Conservation (phyloP, 2,329 filamentous ascomycete species). For the Phialocephala subalpina region DNA sequence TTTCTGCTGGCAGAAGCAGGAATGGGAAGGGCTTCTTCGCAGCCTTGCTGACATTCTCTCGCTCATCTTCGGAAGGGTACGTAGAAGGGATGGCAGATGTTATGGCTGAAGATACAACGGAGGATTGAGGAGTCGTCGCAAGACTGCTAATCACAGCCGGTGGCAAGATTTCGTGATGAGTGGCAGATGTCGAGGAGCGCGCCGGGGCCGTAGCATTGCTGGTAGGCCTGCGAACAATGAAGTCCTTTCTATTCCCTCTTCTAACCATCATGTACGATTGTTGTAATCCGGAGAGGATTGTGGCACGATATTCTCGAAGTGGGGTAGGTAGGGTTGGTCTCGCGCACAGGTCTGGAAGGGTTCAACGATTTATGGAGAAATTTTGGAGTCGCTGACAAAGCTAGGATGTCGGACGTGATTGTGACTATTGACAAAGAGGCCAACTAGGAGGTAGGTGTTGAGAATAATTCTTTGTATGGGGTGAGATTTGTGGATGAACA, state of each 20-base stretch:
- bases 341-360: neutral
- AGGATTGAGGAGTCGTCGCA: conserved; percentile 22
- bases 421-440: conserved; percentile 26
- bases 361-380: conserved; percentile 7
- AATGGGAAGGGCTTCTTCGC: conserved; percentile 63
- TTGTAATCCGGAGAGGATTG: conserved; percentile 4
- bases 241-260: conserved; percentile 4
- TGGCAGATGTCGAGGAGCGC: neutral
- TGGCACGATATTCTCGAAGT: neutral
- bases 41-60: conserved; percentile 20
- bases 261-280: conserved; percentile 6
- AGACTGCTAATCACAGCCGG: conserved; percentile 1
- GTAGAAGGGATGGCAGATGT: conserved; percentile 34
- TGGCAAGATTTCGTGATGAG: neutral
- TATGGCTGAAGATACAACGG: conserved; percentile 21
- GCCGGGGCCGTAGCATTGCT: neutral
- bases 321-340: conserved; percentile 11
- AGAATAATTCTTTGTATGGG: conserved; percentile 2
- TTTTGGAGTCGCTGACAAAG: conserved; percentile 10
- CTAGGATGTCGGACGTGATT: conserved; percentile 22
- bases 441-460: neutral
- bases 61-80: conserved; percentile 39
- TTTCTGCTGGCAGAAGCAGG: conserved; percentile 71
- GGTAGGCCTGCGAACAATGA: neutral
- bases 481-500: conserved; percentile 41